phyloP scores from a whole-genome alignment of 345 rosid species.

The Citrus trifoliata region DNA sequence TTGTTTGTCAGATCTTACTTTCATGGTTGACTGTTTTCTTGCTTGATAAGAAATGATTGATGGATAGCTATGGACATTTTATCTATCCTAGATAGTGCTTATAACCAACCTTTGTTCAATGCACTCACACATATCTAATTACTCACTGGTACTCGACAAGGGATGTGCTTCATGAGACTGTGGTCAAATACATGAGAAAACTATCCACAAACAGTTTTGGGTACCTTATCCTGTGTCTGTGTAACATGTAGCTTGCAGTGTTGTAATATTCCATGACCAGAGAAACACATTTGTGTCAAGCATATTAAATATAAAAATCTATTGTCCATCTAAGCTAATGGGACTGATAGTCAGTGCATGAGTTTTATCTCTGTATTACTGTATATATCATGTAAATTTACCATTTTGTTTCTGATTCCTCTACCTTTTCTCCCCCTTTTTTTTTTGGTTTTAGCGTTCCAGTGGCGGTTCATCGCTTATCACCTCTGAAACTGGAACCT shows the following conservation, averaged over 20 bases:
- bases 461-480: conserved; percentile 42
- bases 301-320: background rate
- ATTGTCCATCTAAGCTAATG: background rate
- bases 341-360: background rate
- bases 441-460: conserved; percentile 46
- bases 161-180: background rate
- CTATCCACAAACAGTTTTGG: background rate
- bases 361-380: background rate
- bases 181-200: background rate
- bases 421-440: background rate
- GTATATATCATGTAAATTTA: background rate
- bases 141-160: background rate
- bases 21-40: background rate
- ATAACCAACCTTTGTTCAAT: background rate
- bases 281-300: background rate
- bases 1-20: background rate
- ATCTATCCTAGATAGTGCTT: background rate
- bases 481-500: conserved; percentile 66
- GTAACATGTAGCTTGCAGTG: background rate
- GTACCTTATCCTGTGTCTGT: background rate
- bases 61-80: background rate
- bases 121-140: background rate
- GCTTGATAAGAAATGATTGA: background rate
- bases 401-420: conserved; percentile 7
- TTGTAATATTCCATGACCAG: background rate